Conservation (phyloP, 2,329 filamentous ascomycete genomes). For the Botrytis paeoniae region DNA sequence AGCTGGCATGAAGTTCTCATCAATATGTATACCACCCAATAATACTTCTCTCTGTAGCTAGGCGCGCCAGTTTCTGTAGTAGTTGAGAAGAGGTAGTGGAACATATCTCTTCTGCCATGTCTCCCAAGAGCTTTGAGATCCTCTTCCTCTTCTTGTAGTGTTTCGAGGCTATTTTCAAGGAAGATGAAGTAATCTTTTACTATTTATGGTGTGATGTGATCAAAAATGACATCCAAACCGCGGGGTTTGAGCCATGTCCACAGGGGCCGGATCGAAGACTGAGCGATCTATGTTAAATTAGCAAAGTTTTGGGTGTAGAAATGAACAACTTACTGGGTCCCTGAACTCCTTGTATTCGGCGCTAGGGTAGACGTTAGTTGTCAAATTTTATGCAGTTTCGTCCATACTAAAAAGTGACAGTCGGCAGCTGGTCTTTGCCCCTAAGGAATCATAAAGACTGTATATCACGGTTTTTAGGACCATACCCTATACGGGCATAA, state of each 20-base stretch:
- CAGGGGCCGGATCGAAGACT: not conserved
- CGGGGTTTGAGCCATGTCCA: not conserved
- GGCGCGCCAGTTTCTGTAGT: constrained; percentile 93
- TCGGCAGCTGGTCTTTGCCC: not conserved
- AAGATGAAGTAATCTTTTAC: not conserved
- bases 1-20: constrained; percentile 38
- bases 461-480: too few species aligned
- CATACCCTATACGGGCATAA: too few species aligned
- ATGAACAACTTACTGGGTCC: not conserved
- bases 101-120: not conserved
- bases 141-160: not conserved
- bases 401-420: not conserved
- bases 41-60: constrained; percentile 24
- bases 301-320: not conserved
- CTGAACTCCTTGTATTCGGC: not conserved
- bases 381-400: not conserved
- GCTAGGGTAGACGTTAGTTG: not conserved
- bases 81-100: constrained; percentile 74
- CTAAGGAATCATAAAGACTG: not conserved
- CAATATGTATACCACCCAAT: constrained; percentile 27
- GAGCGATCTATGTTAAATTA: not conserved
- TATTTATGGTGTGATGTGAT: not conserved
- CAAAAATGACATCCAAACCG: not conserved
- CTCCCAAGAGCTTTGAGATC: not conserved
- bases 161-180: not conserved